Conservation (phyloP, 1,284 basidiomycete genomes). For the Cronartium quercuum region DNA sequence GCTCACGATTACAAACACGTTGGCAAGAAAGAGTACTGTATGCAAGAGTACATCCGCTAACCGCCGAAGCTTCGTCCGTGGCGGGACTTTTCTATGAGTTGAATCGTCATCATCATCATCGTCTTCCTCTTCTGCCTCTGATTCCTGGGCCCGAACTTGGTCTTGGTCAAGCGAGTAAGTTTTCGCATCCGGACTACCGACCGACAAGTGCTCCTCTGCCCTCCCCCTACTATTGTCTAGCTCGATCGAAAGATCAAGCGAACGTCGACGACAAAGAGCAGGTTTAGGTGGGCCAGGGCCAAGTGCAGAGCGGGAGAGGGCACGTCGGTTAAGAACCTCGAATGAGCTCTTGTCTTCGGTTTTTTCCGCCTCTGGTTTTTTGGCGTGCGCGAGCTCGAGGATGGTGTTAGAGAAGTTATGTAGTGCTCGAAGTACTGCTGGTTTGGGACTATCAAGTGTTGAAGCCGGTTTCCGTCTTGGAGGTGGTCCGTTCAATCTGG, state of each 20-base stretch:
- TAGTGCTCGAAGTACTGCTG: neutral
- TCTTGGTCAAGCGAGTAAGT: neutral
- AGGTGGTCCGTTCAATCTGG: neutral
- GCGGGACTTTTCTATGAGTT: neutral
- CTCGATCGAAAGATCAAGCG: neutral
- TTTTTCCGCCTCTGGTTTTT: neutral
- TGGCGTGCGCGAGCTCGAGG: neutral
- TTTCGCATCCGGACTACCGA: neutral
- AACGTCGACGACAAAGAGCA: neutral
- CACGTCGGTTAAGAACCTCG: slow-evolving; percentile 16
- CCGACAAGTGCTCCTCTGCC: neutral
- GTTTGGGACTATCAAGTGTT: neutral
- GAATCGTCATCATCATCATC: slow-evolving; percentile 19
- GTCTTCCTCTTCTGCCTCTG: slow-evolving; percentile 4
- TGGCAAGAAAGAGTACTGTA: neutral
- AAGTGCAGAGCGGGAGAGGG: neutral
- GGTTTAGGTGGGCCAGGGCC: neutral
- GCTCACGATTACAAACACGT: slow-evolving; percentile 10
- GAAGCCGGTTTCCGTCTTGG: neutral
- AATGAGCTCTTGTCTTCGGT: neutral
- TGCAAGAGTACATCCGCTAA: slow-evolving; percentile 13
- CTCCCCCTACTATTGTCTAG: neutral
- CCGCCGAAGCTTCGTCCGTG: slow-evolving; percentile 6
- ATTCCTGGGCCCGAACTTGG: neutral
- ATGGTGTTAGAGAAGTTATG: neutral